Evolutionary conservation across 768 basidiomycete genomes (phyloP), one percentile per base, ranked within the genome.

Genomic region (Amanita pseudoporphyria): DNA sequence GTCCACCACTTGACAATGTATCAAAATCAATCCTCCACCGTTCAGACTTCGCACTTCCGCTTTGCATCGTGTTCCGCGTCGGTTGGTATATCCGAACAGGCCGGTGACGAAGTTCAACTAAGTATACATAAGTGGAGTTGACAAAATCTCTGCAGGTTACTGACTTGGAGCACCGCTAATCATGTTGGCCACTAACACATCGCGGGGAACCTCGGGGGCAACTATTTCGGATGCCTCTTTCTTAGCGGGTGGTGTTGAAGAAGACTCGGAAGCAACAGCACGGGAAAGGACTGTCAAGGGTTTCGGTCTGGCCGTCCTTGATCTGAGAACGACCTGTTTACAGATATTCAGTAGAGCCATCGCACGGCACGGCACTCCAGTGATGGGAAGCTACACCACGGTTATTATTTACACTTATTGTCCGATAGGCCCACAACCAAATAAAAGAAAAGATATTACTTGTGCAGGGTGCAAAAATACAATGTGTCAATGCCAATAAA

Each of bases 11-110:
- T 51, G 79, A 81, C n/a, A 97, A 71, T 50, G 81, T 81, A 59
- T 98, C 95, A 73, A 84, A 98, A 66, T 98, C 95, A 60, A 99
- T 80, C 55, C 90, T 74, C 95, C 95, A 99, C 58, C 86, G 82
- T 56, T 85, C 78, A 9, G 80, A 78, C 67, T 93, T 93, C 46
- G 80, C 82, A 36, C 82, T 76, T 43, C 90, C 95, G 47, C 90
- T 93, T 67, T 97, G 93, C 81, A 95, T 97, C 3, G 94, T 94
- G 57, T 90, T 91, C 51, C 87, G 83, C 5, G 93, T 83, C 2
- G 94, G 90, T 63, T 92, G 86, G 69, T 82, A 99, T 61, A 99
- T 90, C 43, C 94, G 82, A 37, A 96, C 93, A 16, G 79, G 70
- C 44, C 95, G 88, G 60, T 91, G 82, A 52, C 79, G 84, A 52